Evolutionary conservation across 352 stramenopile species (phyloP), one percentile per base, ranked within the genome.

Genomic region (Aphanomyces astaci): DNA sequence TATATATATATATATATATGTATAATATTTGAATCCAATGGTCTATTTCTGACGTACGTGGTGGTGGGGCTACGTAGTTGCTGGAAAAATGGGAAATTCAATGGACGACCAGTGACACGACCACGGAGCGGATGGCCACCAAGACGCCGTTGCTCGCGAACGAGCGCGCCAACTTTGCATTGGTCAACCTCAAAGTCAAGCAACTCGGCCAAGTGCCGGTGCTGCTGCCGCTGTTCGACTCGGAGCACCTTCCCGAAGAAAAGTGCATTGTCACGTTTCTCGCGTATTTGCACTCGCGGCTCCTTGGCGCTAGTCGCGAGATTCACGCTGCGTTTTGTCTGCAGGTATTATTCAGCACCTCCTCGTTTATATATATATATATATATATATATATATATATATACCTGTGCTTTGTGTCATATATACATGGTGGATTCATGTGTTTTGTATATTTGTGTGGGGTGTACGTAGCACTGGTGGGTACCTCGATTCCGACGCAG

Each of bases 211-310:
- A 97, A 49, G 86, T 98, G 10, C 94, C 94, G 4, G 86, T 94
- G 15, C 73, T 94, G 9, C 78, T 98, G 33, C 89, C 92, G 0
- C 76, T 88, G 49, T 96, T 92, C 52, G 83, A 98, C 72, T 93
- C 84, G 4, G 85, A 87, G 33, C 91, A 97, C 64, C 74, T 87
- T 2, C 94, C 94, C 2, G 90, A 98, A 64, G 91, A 97, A 72
- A 96, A 96, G 64, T 91, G 95, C 55, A 94, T 98, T 33, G 75
- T 98, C n/a, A 88, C 95, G 2, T 98, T 96, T 64, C 76, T 98
- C 17, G 87, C 88, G 25, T 98, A 97, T 70, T 72, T 98, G 33
- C 97, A 96, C 66, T 97, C 92, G 7, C 88, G 96, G 3, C 66
- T 98, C 2, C 94, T 98, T 74, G 90, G 96, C 70, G 98, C 92